Conservation (phyloP, 768 basidiomycete species). For the Termitomyces bulborhizus region DNA sequence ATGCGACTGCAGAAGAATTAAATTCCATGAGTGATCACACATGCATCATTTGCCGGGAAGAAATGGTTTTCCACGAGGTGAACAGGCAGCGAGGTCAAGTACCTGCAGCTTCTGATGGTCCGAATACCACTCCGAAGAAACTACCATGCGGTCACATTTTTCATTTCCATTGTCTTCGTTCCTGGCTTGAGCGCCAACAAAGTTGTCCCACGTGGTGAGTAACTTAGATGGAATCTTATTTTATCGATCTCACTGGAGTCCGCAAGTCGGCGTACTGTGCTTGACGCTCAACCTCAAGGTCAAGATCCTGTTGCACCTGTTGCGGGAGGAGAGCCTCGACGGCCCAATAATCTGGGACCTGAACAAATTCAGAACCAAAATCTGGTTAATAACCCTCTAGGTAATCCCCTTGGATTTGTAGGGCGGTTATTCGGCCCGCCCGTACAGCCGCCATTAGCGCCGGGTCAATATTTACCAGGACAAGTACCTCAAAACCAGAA, state of each 20-base stretch:
- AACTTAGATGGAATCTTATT: background rate
- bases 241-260: conserved; percentile 8
- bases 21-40: conserved; percentile 78
- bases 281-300: conserved; percentile 42
- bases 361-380: conserved; percentile 27
- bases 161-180: conserved; percentile 94
- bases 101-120: conserved; percentile 47
- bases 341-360: conserved; percentile 20
- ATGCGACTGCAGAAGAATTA: conserved; percentile 85
- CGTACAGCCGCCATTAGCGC: conserved; percentile 32
- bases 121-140: conserved; percentile 95
- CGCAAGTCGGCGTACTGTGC: conserved; percentile 66
- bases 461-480: conserved; percentile 25
- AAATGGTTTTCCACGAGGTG: conserved; percentile 54
- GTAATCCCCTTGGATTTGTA: conserved; percentile 46
- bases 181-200: conserved; percentile 98
- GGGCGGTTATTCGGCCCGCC: conserved; percentile 54
- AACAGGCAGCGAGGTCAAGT: conserved; percentile 15
- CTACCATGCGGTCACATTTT: conserved; percentile 96
- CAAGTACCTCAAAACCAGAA: conserved; percentile 21
- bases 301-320: conserved; percentile 25
- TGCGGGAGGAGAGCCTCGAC: conserved; percentile 24
- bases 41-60: conserved; percentile 98
- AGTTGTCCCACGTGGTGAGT: conserved; percentile 97
- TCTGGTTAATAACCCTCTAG: conserved; percentile 35